These are phyloP conservation scores for Globisporangium alternatum DNA, from an alignment of 352 stramenopile species.

Conservation along the genomic window DNA sequence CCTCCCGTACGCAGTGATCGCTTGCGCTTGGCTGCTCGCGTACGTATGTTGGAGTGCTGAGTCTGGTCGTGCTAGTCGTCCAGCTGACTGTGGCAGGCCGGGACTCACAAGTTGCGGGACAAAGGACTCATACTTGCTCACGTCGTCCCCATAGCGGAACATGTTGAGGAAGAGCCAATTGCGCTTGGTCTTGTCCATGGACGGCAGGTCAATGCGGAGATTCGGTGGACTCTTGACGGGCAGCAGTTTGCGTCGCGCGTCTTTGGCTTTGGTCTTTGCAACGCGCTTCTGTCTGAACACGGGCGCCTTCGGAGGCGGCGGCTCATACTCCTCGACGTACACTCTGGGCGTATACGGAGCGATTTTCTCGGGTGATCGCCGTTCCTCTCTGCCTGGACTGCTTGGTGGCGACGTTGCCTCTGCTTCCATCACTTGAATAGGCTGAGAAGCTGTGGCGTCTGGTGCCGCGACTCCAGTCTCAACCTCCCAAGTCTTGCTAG, in stretches of 20 bases:
- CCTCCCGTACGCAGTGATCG: conserved; percentile 14
- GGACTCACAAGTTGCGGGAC: conserved; percentile 24
- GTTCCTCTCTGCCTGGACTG: conserved; percentile 2
- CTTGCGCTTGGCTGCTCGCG: conserved; percentile 13
- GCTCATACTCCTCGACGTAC: conserved; percentile 25
- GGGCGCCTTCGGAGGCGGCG: conserved; percentile 37
- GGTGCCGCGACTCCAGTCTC: not conserved
- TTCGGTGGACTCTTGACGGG: conserved; percentile 51
- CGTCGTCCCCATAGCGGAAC: conserved; percentile 66
- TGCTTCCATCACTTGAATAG: not conserved
- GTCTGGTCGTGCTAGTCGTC: conserved; percentile 4
- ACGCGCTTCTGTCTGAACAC: conserved; percentile 33
- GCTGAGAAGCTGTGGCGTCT: not conserved
- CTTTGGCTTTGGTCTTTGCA: conserved; percentile 23
- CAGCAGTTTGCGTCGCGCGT: conserved; percentile 33
- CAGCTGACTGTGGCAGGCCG: not conserved
- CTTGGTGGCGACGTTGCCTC: not conserved
- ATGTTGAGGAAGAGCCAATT: conserved; percentile 81
- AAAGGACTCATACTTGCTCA: conserved; percentile 70
- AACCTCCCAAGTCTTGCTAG: not conserved
- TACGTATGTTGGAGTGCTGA: conserved; percentile 23
- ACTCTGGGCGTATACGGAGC: conserved; percentile 10
- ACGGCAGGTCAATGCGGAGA: conserved; percentile 43
- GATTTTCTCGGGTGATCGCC: conserved; percentile 3
- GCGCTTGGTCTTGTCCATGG: conserved; percentile 62